Evolutionary conservation across 352 stramenopile species (phyloP).

Genomic region (Globisporangium perplexum): DNA sequence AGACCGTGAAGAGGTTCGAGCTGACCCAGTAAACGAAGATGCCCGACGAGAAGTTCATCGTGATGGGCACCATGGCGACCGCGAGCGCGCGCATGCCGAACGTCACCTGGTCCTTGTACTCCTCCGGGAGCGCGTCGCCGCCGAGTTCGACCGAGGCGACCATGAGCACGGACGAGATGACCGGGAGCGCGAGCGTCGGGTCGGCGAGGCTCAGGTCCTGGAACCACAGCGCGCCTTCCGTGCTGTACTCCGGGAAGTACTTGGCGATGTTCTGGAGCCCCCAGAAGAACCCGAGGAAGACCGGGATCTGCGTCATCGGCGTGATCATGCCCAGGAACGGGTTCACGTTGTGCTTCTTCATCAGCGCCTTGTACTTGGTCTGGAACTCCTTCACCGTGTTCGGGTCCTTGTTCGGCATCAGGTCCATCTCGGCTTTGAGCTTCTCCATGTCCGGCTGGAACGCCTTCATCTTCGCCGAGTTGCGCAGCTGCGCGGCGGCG

Average conservation of each 20-base stretch:
- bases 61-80: conserved; percentile 65
- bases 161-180: conserved; percentile 79
- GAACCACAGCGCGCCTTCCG: conserved; percentile 80
- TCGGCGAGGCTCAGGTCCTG: conserved; percentile 70
- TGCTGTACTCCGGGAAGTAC: conserved; percentile 73
- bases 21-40: conserved; percentile 87
- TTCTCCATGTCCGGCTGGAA: conserved; percentile 85
- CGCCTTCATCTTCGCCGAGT: conserved; percentile 79
- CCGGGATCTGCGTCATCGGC: conserved; percentile 67
- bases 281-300: conserved; percentile 87
- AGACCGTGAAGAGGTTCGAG: conserved; percentile 75
- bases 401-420: conserved; percentile 31
- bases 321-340: conserved; percentile 68
- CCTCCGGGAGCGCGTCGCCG: conserved; percentile 47
- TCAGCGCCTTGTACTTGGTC: conserved; percentile 68
- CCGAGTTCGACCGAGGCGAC: conserved; percentile 70
- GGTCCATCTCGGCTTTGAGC: conserved; percentile 61
- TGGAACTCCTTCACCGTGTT: conserved; percentile 60
- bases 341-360: conserved; percentile 81
- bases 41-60: conserved; percentile 80
- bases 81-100: conserved; percentile 76
- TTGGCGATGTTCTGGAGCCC: conserved; percentile 71
- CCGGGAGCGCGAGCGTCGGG: conserved; percentile 64
- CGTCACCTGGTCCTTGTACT: conserved; percentile 71
- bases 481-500: conserved; percentile 44